Evolutionary conservation across 75 land plant genomes (phyloP).

Genomic region (Azolla pinnata): DNA sequence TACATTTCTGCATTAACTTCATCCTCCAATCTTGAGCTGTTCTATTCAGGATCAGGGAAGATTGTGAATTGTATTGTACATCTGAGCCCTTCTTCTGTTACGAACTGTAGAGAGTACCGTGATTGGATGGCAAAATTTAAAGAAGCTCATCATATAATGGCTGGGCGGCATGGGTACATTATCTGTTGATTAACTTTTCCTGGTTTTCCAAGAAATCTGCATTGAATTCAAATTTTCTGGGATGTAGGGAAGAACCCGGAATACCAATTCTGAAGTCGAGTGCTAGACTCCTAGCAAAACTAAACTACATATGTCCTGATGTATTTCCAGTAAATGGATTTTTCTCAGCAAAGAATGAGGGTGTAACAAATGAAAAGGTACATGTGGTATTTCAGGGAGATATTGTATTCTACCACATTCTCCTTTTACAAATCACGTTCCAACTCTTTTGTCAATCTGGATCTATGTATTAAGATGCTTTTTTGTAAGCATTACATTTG

Average conservation of each 20-base stretch:
- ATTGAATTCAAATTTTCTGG: neutral
- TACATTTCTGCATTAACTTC: conserved; percentile 54
- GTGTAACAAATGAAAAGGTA: neutral
- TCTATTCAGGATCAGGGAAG: conserved; percentile 34
- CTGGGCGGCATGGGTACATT: conserved; percentile 52
- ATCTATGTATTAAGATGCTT: too few species aligned
- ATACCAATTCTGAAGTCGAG: conserved; percentile 75
- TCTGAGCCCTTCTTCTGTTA: conserved; percentile 59
- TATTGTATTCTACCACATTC: too few species aligned
- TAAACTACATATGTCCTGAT: conserved; percentile 78
- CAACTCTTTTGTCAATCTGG: too few species aligned
- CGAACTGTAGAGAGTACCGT: conserved; percentile 36
- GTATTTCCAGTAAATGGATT: conserved; percentile 42
- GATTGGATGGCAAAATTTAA: conserved; percentile 78
- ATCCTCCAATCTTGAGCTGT: conserved; percentile 28
- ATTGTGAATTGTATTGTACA: conserved; percentile 77
- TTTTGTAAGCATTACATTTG: too few species aligned
- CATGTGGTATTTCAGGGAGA: too few species aligned
- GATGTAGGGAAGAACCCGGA: conserved; percentile 41
- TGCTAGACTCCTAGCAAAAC: conserved; percentile 63
- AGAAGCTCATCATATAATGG: conserved; percentile 81
- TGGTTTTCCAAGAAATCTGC: conserved; percentile 15
- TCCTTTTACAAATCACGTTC: too few species aligned
- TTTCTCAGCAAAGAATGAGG: neutral
- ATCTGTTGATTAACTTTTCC: neutral